Percentiles rank a stretch among this genome's conserved stretches.
These are phyloP conservation scores for Gymnopilus dilepis DNA, from an alignment of 768 basidiomycete genomes.

Conservation along the genomic window DNA sequence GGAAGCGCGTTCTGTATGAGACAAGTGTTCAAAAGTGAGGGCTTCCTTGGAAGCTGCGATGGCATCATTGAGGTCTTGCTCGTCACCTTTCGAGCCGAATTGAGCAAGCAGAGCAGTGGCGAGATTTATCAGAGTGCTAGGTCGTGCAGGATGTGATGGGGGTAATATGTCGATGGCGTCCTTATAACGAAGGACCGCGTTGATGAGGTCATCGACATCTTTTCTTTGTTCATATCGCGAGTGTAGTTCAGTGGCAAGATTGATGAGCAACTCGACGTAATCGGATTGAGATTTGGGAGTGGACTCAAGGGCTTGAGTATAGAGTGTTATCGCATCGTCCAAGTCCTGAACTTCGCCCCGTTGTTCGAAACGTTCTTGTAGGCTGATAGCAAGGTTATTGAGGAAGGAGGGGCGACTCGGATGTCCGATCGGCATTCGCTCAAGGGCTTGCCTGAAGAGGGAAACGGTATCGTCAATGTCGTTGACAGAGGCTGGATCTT, in stretches of 20 bases:
- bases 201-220: neutral
- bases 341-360: neutral
- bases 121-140: neutral
- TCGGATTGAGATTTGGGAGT: constrained; percentile 1
- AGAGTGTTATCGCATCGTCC: constrained; percentile 8
- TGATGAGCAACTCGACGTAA: neutral
- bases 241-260: constrained; percentile 7
- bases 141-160: neutral
- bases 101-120: neutral
- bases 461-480: no score
- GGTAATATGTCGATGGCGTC: neutral
- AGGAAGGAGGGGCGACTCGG: neutral
- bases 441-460: constrained; percentile 2
- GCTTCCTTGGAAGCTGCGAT: neutral
- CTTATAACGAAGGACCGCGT: neutral
- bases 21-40: neutral
- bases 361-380: constrained; percentile 8
- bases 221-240: constrained; percentile 4
- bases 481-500: no score
- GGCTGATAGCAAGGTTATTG: neutral
- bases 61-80: constrained; percentile 4
- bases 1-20: neutral
- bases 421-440: neutral
- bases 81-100: neutral
- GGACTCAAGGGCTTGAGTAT: no score